A percentile compares a stretch with the other conserved stretches of the same genome.
Conservation (phyloP, 2,329 filamentous ascomycete species). For the Cephalotrichum gorgonifer region DNA sequence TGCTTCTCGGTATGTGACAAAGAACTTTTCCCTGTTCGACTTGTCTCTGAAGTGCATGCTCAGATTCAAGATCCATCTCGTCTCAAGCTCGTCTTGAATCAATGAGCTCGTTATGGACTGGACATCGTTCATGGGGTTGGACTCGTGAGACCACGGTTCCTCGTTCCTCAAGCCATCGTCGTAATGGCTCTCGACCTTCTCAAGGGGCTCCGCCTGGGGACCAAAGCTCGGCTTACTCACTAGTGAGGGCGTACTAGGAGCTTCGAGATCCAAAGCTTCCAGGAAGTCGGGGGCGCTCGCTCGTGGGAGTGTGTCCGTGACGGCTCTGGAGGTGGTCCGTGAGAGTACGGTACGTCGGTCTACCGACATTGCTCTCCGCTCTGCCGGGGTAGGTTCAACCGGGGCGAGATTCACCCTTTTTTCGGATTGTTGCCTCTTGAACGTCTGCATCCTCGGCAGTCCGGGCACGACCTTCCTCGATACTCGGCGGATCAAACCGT, state of each 20-base stretch:
- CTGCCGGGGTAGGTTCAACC: conserved; percentile 49
- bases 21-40: conserved; percentile 92
- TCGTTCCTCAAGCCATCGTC: conserved; percentile 5
- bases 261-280: conserved; percentile 6
- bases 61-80: conserved; percentile 88
- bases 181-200: background rate
- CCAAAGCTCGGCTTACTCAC: background rate
- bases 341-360: conserved; percentile 35
- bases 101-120: conserved; percentile 40
- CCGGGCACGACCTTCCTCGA: conserved; percentile 58
- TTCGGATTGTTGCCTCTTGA: conserved; percentile 76
- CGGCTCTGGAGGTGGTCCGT: conserved; percentile 19
- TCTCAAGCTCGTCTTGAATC: conserved; percentile 72
- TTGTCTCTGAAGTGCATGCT: conserved; percentile 97
- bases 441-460: conserved; percentile 66
- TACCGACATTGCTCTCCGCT: conserved; percentile 62
- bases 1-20: conserved; percentile 72
- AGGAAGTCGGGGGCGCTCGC: conserved; percentile 38
- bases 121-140: conserved; percentile 36
- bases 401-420: conserved; percentile 62
- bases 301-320: conserved; percentile 25
- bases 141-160: conserved; percentile 16
- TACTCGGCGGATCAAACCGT: conserved; percentile 1
- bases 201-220: conserved; percentile 1
- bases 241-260: background rate